Conservation (phyloP, 2,329 filamentous ascomycete species). For the Lasiodiplodia theobromae region DNA sequence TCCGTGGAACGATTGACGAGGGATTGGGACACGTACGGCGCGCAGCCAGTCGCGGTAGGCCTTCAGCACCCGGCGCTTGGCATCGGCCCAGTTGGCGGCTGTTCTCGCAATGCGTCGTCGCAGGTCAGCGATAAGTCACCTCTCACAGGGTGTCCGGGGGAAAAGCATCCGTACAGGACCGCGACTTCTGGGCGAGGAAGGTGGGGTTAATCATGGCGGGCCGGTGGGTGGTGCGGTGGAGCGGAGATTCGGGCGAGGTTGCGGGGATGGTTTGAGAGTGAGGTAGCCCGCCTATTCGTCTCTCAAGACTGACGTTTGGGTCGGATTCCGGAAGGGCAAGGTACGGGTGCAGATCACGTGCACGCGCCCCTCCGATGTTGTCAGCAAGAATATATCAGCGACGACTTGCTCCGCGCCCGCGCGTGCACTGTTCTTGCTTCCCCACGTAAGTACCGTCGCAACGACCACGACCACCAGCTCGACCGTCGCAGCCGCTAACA, state of each 20-base stretch:
- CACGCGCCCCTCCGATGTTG: not conserved
- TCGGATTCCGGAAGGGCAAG: constrained; percentile 15
- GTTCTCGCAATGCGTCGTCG: constrained; percentile 30
- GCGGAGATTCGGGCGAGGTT: constrained; percentile 9
- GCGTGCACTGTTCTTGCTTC: constrained; percentile 7
- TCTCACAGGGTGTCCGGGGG: constrained; percentile 29
- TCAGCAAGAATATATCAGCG: constrained; percentile 25
- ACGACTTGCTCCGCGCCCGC: constrained; percentile 14
- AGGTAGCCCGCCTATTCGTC: constrained; percentile 1
- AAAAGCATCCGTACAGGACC: constrained; percentile 53
- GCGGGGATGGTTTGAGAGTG: not conserved
- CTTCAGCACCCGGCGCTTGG: constrained; percentile 82
- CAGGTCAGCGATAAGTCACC: constrained; percentile 30
- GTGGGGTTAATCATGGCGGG: constrained; percentile 85
- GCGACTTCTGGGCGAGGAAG: constrained; percentile 73
- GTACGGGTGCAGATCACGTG: constrained; percentile 3
- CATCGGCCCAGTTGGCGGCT: constrained; percentile 91
- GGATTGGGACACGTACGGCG: constrained; percentile 71
- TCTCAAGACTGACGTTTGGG: constrained; percentile 21
- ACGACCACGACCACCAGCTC: constrained; percentile 7
- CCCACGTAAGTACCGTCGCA: constrained; percentile 29
- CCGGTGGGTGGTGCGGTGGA: constrained; percentile 62
- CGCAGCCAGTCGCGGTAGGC: constrained; percentile 96
- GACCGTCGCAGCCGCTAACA: constrained; percentile 22
- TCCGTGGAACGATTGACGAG: not conserved